Percentiles rank a stretch among this genome's conserved stretches.
Evolutionary conservation across 1,284 basidiomycete species (phyloP).

Genomic region (Ceratobasidium sp.): DNA sequence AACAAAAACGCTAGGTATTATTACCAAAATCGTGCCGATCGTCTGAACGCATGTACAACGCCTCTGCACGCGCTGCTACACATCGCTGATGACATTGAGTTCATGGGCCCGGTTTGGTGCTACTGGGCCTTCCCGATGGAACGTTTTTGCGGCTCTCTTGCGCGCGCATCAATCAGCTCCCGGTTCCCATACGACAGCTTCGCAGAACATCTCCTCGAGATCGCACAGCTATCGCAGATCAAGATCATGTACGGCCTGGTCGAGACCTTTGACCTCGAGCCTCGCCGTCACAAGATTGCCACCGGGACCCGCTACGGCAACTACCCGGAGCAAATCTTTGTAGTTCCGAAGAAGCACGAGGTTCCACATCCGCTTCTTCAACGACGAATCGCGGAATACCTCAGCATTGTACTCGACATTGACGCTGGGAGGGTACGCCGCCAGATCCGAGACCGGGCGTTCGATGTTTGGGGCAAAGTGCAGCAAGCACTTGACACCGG

Average conservation of each 20-base stretch:
- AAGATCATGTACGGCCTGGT: slow-evolving; percentile 27
- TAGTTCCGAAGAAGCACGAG: neutral
- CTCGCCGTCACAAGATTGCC: neutral
- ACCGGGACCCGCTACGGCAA: neutral
- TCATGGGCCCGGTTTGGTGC: slow-evolving; percentile 61
- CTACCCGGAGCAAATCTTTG: slow-evolving; percentile 16
- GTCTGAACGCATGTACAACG: slow-evolving; percentile 59
- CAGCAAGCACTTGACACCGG: neutral
- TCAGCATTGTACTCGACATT: neutral
- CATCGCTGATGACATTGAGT: slow-evolving; percentile 58
- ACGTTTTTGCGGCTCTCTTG: slow-evolving; percentile 52
- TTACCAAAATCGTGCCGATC: slow-evolving; percentile 57
- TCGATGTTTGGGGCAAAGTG: slow-evolving; percentile 9
- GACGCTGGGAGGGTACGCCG: neutral
- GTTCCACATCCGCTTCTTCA: neutral
- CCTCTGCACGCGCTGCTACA: slow-evolving; percentile 63
- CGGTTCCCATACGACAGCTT: too few relatives aligned
- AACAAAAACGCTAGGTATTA: slow-evolving; percentile 57
- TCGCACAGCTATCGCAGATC: slow-evolving; percentile 32
- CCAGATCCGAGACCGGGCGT: neutral
- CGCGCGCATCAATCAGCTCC: slow-evolving; percentile 17
- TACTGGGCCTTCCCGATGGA: slow-evolving; percentile 65
- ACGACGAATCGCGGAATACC: neutral
- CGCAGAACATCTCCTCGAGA: neutral
- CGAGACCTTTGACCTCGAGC: slow-evolving; percentile 23